These are phyloP conservation scores for Jackrogersella minutella DNA, from an alignment of 495 filamentous ascomycete species.

Conservation along the genomic window DNA sequence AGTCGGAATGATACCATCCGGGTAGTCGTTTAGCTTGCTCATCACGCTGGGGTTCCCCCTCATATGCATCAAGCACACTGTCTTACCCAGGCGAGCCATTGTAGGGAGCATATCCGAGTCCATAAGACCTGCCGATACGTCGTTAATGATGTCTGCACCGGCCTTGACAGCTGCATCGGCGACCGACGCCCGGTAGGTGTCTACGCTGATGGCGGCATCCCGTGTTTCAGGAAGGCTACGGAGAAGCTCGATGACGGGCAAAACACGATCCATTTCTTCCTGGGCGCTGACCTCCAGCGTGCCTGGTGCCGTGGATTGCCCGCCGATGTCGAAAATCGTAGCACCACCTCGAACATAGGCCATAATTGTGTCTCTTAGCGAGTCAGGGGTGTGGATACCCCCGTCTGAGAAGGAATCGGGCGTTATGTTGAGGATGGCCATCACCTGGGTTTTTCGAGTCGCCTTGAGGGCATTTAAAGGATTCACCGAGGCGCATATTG, in stretches of 20 bases:
- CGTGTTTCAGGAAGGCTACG: conserved; percentile 69
- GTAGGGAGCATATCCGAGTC: conserved; percentile 85
- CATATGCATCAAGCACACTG: conserved; percentile 94
- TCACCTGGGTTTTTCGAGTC: conserved; percentile 75
- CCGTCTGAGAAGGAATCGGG: conserved; percentile 98
- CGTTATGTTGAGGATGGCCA: conserved; percentile 95
- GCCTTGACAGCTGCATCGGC: conserved; percentile 81
- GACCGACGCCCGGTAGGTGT: conserved; percentile 89
- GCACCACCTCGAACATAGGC: conserved; percentile 71
- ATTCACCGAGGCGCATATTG: conserved; percentile 65
- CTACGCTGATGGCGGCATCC: conserved; percentile 78
- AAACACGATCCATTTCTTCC: conserved; percentile 80
- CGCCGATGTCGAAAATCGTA: conserved; percentile 89
- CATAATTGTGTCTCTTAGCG: conserved; percentile 57
- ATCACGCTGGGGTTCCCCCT: conserved; percentile 88
- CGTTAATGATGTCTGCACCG: conserved; percentile 94
- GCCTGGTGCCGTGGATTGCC: conserved; percentile 86
- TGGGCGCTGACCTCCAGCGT: conserved; percentile 68
- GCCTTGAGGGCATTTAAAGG: conserved; percentile 70
- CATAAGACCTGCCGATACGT: conserved; percentile 83
- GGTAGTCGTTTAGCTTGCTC: conserved; percentile 73
- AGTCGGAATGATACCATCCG: conserved; percentile 72
- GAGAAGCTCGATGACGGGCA: conserved; percentile 79
- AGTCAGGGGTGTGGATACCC: conserved; percentile 62
- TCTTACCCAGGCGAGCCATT: conserved; percentile 78